A percentile compares a stretch with the other conserved stretches of the same genome.
Conservation (phyloP, 140 eudicot species). For the Flaveria floridana region DNA sequence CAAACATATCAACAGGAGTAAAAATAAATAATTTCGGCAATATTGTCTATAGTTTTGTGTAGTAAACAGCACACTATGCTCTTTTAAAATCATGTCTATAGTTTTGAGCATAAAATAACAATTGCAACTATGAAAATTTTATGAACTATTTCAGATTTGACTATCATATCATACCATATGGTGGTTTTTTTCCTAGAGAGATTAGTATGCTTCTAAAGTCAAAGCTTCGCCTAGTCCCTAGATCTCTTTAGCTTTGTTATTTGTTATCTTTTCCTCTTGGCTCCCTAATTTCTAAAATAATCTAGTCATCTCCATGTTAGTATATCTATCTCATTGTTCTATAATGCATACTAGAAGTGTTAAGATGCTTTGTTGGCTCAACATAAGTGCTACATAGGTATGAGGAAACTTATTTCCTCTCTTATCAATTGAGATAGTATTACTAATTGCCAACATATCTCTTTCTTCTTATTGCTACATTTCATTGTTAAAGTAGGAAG, state of each 20-base stretch:
- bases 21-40: no score
- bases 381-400: neutral
- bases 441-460: neutral
- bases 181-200: no score
- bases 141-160: constrained; percentile 9
- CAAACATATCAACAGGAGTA: no score
- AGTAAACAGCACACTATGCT: no score
- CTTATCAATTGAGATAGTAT: constrained; percentile 13
- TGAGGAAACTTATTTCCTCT: constrained; percentile 14
- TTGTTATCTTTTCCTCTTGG: neutral
- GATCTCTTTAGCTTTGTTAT: neutral
- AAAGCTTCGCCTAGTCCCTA: neutral
- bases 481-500: neutral
- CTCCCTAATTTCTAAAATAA: neutral
- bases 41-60: no score
- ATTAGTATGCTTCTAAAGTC: neutral
- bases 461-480: neutral
- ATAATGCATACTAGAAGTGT: neutral
- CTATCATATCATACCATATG: neutral
- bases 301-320: neutral
- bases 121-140: constrained; percentile 4
- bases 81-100: neutral
- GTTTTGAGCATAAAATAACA: neutral
- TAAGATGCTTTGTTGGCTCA: constrained; percentile 8
- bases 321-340: neutral